phyloP scores from a whole-genome alignment of 495 filamentous ascomycete genomes.

The Aspergillus indologenus region DNA sequence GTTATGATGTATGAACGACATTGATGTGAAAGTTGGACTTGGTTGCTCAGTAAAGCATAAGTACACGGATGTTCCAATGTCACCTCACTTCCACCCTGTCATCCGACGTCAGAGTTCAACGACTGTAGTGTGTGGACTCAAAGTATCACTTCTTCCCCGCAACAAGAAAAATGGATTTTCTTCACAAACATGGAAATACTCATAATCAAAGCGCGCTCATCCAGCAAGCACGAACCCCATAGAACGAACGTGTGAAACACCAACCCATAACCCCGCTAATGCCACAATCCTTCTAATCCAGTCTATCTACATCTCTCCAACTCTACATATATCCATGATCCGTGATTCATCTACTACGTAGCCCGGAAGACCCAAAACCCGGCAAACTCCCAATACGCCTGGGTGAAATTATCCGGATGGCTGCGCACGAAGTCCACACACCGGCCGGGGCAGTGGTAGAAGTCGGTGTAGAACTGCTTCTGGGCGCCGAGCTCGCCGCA shows the following conservation, averaged over 20 bases:
- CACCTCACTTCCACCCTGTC: background rate
- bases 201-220: too few species aligned
- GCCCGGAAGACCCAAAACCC: slow-evolving; percentile 45
- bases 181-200: too few species aligned
- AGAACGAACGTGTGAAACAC: too few species aligned
- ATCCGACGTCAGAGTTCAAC: too few species aligned
- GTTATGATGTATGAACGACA: background rate
- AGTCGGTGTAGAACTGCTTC: slow-evolving; percentile 34
- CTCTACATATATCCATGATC: too few species aligned
- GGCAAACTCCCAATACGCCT: slow-evolving; percentile 52
- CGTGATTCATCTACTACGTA: too few species aligned
- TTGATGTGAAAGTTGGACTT: background rate
- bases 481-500: slow-evolving; percentile 42
- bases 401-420: slow-evolving; percentile 34
- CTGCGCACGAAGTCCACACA: slow-evolving; percentile 42
- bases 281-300: background rate
- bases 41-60: background rate
- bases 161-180: too few species aligned
- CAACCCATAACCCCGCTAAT: background rate
- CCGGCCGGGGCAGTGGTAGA: slow-evolving; percentile 41
- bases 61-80: background rate
- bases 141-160: too few species aligned
- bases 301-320: too few species aligned
- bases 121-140: too few species aligned
- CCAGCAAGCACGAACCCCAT: too few species aligned